These are phyloP conservation scores for Nemania sp. DNA, from an alignment of 2,329 filamentous ascomycete species.

Conservation along the genomic window DNA sequence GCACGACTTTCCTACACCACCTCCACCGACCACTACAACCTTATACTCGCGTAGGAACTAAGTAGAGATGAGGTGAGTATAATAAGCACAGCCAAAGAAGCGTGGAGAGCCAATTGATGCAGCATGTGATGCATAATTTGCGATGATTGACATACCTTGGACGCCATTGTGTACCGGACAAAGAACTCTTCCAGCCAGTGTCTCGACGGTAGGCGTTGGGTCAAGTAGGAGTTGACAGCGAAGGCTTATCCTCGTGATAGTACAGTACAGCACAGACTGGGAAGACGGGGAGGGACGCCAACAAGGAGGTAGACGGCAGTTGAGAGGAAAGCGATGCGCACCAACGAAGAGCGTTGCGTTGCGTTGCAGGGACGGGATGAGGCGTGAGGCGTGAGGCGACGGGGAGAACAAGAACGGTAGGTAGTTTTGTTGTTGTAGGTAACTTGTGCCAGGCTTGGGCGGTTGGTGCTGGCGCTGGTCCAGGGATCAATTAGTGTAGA, in stretches of 20 bases:
- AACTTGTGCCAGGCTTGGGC: constrained; percentile 36
- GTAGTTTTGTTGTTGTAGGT: constrained; percentile 40
- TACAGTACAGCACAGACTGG: constrained; percentile 25
- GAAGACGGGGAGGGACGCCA: constrained; percentile 21
- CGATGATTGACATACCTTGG: constrained; percentile 52
- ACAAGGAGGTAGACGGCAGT: constrained; percentile 22
- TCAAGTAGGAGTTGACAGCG: constrained; percentile 19
- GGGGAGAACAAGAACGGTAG: constrained; percentile 33
- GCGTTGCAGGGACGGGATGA: constrained; percentile 35
- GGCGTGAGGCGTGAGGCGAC: constrained; percentile 38
- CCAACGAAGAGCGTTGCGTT: constrained; percentile 32
- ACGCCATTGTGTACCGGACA: constrained; percentile 53
- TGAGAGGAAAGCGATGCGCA: constrained; percentile 32
- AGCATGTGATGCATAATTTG: constrained; percentile 6
- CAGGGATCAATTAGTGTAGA: constrained; percentile 38
- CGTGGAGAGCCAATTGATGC: constrained; percentile 14
- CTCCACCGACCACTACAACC: constrained; percentile 95
- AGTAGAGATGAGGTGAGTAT: constrained; percentile 39
- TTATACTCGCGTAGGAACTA: constrained; percentile 94
- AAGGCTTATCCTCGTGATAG: constrained; percentile 16
- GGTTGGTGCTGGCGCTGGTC: constrained; percentile 36
- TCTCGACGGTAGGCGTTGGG: constrained; percentile 29
- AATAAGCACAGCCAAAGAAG: constrained; percentile 13
- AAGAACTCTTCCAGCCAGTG: constrained; percentile 41
- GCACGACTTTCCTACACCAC: constrained; percentile 99